Conservation (phyloP, 306 rosid species). For the Luffa aegyptiaca region DNA sequence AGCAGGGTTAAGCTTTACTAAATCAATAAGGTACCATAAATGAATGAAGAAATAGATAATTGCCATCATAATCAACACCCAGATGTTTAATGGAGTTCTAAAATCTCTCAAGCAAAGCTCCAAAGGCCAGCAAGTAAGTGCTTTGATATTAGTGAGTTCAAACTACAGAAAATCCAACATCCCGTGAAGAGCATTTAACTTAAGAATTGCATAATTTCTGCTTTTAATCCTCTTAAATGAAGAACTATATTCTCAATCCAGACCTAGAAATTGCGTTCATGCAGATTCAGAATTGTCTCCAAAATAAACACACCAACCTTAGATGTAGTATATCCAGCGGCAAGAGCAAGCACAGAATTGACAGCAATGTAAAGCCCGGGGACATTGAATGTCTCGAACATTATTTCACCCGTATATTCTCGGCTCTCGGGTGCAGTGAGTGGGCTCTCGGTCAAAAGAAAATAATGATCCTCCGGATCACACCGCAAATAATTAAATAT, state of each 20-base stretch:
- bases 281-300: neutral
- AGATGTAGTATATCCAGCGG: constrained; percentile 96
- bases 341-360: constrained; percentile 98
- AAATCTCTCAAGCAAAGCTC: neutral
- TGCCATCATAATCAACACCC: neutral
- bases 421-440: constrained; percentile 95
- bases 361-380: constrained; percentile 97
- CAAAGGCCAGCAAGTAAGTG: neutral
- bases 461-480: constrained; percentile 99
- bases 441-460: constrained; percentile 89
- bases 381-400: constrained; percentile 97
- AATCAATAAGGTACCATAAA: neutral
- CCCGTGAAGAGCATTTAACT: neutral
- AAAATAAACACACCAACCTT: constrained; percentile 48
- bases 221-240: neutral
- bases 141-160: no score
- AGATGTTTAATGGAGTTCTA: neutral
- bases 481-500: constrained; percentile 90
- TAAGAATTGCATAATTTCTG: neutral
- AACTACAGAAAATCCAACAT: no score
- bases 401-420: constrained; percentile 93
- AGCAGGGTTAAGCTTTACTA: neutral
- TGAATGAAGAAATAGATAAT: neutral
- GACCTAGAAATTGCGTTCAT: constrained; percentile 5
- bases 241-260: neutral